Evolutionary conservation across 73 alveolate genomes (phyloP).

Genomic region (Paraurostyla sp.): DNA sequence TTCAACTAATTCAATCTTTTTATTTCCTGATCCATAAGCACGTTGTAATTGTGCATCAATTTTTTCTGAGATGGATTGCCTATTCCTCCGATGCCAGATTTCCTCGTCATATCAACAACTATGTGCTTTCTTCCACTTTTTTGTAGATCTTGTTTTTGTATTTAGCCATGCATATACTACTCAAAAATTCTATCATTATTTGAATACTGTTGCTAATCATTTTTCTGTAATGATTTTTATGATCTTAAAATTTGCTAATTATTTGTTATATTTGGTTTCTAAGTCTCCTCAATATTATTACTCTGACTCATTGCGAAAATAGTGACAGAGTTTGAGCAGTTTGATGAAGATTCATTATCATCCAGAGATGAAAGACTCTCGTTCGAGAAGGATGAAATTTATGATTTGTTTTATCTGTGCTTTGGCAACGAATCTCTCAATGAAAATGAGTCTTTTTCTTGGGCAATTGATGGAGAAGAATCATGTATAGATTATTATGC

Average conservation of each 20-base stretch:
- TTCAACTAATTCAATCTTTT: conserved; percentile 8
- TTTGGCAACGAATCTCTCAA: neutral
- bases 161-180: neutral
- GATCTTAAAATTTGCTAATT: neutral
- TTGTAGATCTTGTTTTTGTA: neutral
- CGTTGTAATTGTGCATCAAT: neutral
- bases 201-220: neutral
- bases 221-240: neutral
- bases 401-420: neutral
- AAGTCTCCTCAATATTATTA: too few species aligned
- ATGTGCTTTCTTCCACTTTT: too few species aligned
- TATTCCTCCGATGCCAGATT: too few species aligned
- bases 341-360: conserved; percentile 6
- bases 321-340: conserved; percentile 16
- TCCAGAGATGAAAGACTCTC: conserved; percentile 29
- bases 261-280: neutral
- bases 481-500: too few species aligned
- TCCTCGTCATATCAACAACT: conserved; percentile 20
- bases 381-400: conserved; percentile 26
- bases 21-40: conserved; percentile 23
- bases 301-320: conserved; percentile 34
- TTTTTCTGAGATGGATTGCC: too few species aligned
- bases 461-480: conserved; percentile 34
- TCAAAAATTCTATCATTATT: neutral
- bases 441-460: conserved; percentile 33